phyloP scores from a whole-genome alignment of 2,329 filamentous ascomycete species.

The Microdochium nivale region DNA sequence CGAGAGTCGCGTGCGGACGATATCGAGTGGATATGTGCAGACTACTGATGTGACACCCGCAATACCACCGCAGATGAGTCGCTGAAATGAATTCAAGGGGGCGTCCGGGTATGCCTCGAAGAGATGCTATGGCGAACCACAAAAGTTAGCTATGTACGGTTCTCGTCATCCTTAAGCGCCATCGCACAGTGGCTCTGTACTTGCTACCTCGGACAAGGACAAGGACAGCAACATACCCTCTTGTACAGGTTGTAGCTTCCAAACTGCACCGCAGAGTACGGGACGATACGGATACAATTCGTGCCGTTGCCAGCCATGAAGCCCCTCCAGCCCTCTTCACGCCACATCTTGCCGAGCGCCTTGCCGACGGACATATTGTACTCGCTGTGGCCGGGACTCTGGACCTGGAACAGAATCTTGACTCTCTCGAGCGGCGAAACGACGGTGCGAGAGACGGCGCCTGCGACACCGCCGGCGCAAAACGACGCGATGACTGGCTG shows the following conservation, averaged over 20 bases:
- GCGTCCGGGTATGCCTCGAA: slow-evolving; percentile 70
- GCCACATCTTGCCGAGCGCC: slow-evolving; percentile 90
- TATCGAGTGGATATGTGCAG: slow-evolving; percentile 93
- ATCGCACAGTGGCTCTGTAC: neutral
- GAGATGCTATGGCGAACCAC: slow-evolving; percentile 43
- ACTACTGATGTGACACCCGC: slow-evolving; percentile 94
- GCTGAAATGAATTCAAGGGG: slow-evolving; percentile 63
- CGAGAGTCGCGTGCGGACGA: slow-evolving; percentile 88
- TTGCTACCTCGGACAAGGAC: neutral
- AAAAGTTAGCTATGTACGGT: no score
- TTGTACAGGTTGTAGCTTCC: slow-evolving; percentile 98
- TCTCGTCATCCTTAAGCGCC: slow-evolving; percentile 4
- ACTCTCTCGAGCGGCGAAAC: slow-evolving; percentile 92
- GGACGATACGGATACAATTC: slow-evolving; percentile 96
- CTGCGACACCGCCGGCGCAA: slow-evolving; percentile 85
- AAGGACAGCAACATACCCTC: slow-evolving; percentile 47
- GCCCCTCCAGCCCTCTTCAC: slow-evolving; percentile 90
- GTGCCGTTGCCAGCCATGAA: slow-evolving; percentile 98
- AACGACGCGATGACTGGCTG: slow-evolving; percentile 88
- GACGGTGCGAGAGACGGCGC: slow-evolving; percentile 94
- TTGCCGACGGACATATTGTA: slow-evolving; percentile 90
- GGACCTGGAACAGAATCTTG: slow-evolving; percentile 96
- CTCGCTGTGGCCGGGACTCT: slow-evolving; percentile 81
- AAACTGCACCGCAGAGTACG: slow-evolving; percentile 97
- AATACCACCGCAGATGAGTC: slow-evolving; percentile 81